Base-by-base conservation (phyloP, 805 yeast genomes). In the Candida endomychidarum region DNA sequence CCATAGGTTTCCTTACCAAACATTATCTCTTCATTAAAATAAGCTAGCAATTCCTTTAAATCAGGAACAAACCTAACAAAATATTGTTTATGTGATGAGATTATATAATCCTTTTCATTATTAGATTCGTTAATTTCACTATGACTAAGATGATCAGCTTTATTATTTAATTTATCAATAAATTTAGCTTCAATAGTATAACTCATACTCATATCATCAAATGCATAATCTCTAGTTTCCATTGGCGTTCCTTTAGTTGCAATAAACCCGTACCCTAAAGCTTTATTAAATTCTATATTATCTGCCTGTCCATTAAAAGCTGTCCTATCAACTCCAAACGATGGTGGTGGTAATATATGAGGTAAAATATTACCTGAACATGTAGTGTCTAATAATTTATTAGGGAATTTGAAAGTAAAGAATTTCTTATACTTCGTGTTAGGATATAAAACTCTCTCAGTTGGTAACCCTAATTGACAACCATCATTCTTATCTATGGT, bases 361-460 rank as follows among this genome's bases (percentile, higher is more conserved):
- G 71, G 55, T 26, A 63, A 39, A 5, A 61, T 42, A n/a, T 58
- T 49, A 48, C 77, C 75, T 21, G 71, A 63, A 50, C 84, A 79
- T 5, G 72, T 57, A 16, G 71, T 70, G 50, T 79, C 84, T 28
- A 80, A 56, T 19, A 77, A 53, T 46, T 71, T 72, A 26, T 68
- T 60, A 1, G 86, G 86, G 37, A 80, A 68, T 53, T 71, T 77
- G 57, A 80, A 80, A 29, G 76, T 73, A 56, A 80, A 77, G 47
- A 70, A 77, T 52, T 80, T 80, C 51, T 78, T 78, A 49, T 80
- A 78, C 47, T 65, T 72, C 8, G 63, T 60, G 20, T 67, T 55
- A 2, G 83, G 80, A 40, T 65, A 65, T 25, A 80, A 57, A 0
- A 74, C 57, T 47, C 84, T 55, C 39, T 67, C 70, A 46, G 70